Conservation (phyloP, 1,284 basidiomycete species). For the Blastosporella zonata region DNA sequence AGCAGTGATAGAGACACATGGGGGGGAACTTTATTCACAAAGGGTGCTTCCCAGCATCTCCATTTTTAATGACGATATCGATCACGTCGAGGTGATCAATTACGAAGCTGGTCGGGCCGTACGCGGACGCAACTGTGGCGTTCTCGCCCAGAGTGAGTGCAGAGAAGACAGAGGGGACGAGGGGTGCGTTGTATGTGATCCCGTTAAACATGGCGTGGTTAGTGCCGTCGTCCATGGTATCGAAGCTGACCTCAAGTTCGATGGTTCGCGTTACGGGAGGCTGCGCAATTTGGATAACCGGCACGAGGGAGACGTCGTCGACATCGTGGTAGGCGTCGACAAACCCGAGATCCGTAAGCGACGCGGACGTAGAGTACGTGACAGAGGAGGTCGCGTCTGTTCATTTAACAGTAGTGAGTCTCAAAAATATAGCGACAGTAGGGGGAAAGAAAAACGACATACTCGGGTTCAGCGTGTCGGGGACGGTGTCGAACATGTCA, state of each 20-base stretch:
- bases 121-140: conserved; percentile 65
- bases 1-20: not conserved
- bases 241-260: conserved; percentile 59
- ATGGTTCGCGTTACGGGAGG: conserved; percentile 50
- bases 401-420: not conserved
- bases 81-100: conserved; percentile 75
- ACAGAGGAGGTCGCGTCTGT: conserved; percentile 79
- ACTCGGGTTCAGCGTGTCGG: conserved; percentile 73
- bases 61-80: conserved; percentile 80
- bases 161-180: conserved; percentile 77
- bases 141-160: conserved; percentile 73
- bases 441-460: conserved; percentile 21
- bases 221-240: conserved; percentile 76
- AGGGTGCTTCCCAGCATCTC: conserved; percentile 75
- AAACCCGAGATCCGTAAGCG: conserved; percentile 47
- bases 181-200: conserved; percentile 66
- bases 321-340: conserved; percentile 55
- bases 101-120: conserved; percentile 78
- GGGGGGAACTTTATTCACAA: conserved; percentile 55
- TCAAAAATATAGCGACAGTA: conserved; percentile 2
- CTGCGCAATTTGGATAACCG: conserved; percentile 44
- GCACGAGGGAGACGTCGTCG: conserved; percentile 63
- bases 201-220: conserved; percentile 76
- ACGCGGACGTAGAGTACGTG: conserved; percentile 54
- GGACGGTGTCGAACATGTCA: conserved; percentile 83